Base-by-base conservation (phyloP, 805 yeast genomes). In the Metschnikowia proteae region DNA sequence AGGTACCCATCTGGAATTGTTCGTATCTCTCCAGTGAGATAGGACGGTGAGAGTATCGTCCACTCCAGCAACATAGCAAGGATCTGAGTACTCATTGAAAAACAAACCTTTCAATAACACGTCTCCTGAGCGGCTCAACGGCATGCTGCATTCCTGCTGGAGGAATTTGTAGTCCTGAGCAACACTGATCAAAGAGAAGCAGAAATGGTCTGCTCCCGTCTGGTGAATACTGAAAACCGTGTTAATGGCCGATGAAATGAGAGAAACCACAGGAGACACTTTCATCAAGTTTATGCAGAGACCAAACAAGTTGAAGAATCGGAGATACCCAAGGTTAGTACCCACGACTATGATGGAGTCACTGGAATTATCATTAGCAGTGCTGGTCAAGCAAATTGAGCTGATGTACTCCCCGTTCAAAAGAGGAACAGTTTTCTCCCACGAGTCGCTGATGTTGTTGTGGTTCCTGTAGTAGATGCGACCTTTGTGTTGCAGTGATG, bases 1-100 rank as follows among this genome's bases (percentile, higher is more conserved):
- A 1, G 98, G 98, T 9, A 88, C 73, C 97, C 98, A 92, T 52
- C 83, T 75, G 2, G 96, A 83, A 62, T 90, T 94, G 32, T 76
- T 65, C 0, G 85, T 73, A 23, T 78, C 80, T 57, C 97, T 75
- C 96, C 97, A 92, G 55, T 83, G 80, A 25, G 83, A 74, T 22
- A 94, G 70, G 0, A 88, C 80, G 30, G 86, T 65, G 34, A 94
- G 72, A 8, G 83, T 78, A 52, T 89, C 89, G 54, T 84, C 90
- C 30, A 75, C 71, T n/a, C 95, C 96, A 0, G 70, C 65, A 47
- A 84, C 86, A 5, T 91, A 64, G 54, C 94, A 86, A 0, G 99
- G 99, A 64, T 92, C 97, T 22, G 96, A 96, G 59, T 80, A 84
- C 39, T 84, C 83, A 38, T 88, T 85, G 72, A 92, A 94, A 60